Base-by-base conservation (phyloP, 2,329 filamentous ascomycete genomes). In the Fragosphaeria purpurea region DNA sequence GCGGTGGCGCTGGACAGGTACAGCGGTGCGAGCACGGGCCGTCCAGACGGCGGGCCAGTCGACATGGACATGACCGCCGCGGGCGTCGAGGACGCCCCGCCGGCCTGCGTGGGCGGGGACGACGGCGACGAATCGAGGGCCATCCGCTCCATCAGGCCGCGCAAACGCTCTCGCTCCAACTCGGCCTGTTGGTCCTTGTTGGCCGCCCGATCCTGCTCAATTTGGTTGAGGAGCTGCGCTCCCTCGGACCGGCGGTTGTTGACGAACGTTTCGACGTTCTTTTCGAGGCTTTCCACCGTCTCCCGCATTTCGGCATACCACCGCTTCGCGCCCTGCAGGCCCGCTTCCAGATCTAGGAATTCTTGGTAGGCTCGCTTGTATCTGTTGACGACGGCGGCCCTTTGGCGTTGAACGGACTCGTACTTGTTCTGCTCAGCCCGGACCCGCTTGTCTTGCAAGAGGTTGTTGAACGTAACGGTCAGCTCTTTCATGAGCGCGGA, bases 291-390 rank as follows among this genome's bases (percentile, higher is more conserved):
- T 57, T 91, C 86, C 0, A 94, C 88, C 1, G 89, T 96, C 56
- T 96, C 89, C 60, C 85, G 86, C 89, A 97, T 98, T 64, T 97
- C 93, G 4, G 79, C 78, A 64, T 98, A 98, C 79, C 95, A 98
- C 49, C 83, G 83, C 67, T 93, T 90, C 6, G 94, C 93, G 57
- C 90, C 84, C 61, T 85, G 79, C 5, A 98, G 73, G 2, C 93
- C 93, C 7, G 89, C 85, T 56, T 87, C 81, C 10, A 98, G 77
- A 60, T 95, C 91, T 53, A 94, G 78, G 65, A 95, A 97, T 56
- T 91, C 88, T 65, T 95, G 88, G 60, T 94, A 94, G 1, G 93
- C 82, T 54, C 88, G 85, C 67, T 89, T 90, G 68, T 97, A 98
- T 63, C 83, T 88, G 59, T 82, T 83, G 67, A 95, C 80, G 5